Evolutionary conservation across 2,329 filamentous ascomycete species (phyloP), one percentile per base, ranked within the genome.

Genomic region (Colletotrichum higginsianum): DNA sequence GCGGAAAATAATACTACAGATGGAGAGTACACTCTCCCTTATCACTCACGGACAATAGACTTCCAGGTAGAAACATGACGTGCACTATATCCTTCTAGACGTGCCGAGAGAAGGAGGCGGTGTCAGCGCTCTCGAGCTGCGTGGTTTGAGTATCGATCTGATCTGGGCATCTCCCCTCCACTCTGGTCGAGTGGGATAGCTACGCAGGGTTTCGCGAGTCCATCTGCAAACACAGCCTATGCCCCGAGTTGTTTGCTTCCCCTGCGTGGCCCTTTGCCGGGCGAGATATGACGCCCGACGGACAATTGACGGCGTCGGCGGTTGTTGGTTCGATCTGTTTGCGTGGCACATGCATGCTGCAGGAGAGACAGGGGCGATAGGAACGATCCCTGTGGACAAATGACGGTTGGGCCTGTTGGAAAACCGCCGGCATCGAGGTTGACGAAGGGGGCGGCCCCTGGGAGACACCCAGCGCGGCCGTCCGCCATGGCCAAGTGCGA

Each of bases 1-100:
- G 47, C 56, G 15, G 40, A 61, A 49, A 47, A 26, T 70, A 66
- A 66, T 70, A 40, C 55, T 49, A 67, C 49, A 30, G 42, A 35
- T 4, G 42, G 58, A 42, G 49, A 63, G 35, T 8, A 11, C 13
- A 42, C 8, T 44, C 64, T 46, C 49, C 30, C n/a, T 26, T 8
- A 4, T 26, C 46, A 53, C 53, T 15, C 18, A 16, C n/a, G 12
- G n/a, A 56, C 21, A 5, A 40, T 13, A 13, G 11, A 11, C 35
- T 15, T 12, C n/a, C n/a, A 42, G n/a, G n/a, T 9, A 11, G 35
- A 38, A 38, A 35, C 23, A n/a, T 2, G n/a, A 18, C 16, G 15
- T 42, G 15, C n/a, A 15, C 18, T 42, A 13, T 38, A 21, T 13
- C 30, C 1, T 9, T 35, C 30, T 35, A 35, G 30, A 9, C 8